phyloP scores from a whole-genome alignment of 2,329 filamentous ascomycete genomes.

The Chaetomiaceae sp. region DNA sequence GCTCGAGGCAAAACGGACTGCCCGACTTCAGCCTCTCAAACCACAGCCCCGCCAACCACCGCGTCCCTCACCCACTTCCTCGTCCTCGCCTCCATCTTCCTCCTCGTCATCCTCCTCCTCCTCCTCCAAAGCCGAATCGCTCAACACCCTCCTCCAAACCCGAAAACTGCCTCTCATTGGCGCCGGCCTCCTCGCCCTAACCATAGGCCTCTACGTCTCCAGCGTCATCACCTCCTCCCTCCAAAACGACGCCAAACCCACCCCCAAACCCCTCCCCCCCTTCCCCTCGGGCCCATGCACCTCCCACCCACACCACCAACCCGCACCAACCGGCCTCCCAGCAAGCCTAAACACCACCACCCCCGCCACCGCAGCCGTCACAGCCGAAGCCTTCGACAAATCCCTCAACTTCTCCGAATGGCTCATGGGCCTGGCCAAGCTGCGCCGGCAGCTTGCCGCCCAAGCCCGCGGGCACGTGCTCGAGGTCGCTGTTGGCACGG shows the following conservation, averaged over 20 bases:
- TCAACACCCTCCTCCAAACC: conserved; percentile 33
- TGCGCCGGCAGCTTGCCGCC: conserved; percentile 46
- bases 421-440: conserved; percentile 49
- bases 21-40: not conserved
- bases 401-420: conserved; percentile 54
- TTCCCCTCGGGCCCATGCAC: no score
- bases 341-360: conserved; percentile 35
- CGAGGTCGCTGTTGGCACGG: conserved; percentile 59
- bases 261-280: conserved; percentile 14
- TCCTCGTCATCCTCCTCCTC: not conserved
- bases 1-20: not conserved
- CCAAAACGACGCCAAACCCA: conserved; percentile 15
- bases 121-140: conserved; percentile 5
- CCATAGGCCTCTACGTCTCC: conserved; percentile 45
- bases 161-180: conserved; percentile 43
- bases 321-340: conserved; percentile 45
- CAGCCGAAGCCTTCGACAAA: conserved; percentile 53
- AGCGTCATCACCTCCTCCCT: conserved; percentile 35
- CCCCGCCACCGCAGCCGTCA: conserved; percentile 29
- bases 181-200: conserved; percentile 40
- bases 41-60: not conserved
- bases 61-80: not conserved
- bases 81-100: not conserved
- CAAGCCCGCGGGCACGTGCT: conserved; percentile 53
- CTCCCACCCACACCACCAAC: conserved; percentile 27